phyloP scores from a whole-genome alignment of 176 grass and related monocot species.

The Chloris gayana region DNA sequence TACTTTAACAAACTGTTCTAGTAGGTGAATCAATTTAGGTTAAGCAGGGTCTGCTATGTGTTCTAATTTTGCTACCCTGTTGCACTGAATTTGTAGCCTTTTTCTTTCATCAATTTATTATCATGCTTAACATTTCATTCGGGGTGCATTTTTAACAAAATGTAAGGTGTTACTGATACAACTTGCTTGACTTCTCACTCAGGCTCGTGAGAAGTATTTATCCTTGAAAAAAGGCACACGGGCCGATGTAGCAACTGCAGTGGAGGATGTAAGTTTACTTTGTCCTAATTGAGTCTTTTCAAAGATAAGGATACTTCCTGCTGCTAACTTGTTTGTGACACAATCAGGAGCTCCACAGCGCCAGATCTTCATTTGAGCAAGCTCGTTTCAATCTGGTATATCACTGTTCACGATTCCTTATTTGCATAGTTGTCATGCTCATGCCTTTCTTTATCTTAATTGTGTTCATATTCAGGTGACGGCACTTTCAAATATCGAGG shows the following conservation, averaged over 20 bases:
- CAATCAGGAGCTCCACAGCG: conserved; percentile 83
- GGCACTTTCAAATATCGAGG: conserved; percentile 95
- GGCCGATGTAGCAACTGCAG: conserved; percentile 69
- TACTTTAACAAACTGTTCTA: neutral
- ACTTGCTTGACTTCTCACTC: conserved; percentile 29
- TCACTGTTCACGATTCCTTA: conserved; percentile 24
- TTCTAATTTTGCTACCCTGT: conserved; percentile 12
- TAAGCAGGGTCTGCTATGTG: neutral
- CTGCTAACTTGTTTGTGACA: conserved; percentile 35
- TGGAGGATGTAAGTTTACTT: conserved; percentile 86
- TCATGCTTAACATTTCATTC: conserved; percentile 24
- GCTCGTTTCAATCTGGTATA: conserved; percentile 92
- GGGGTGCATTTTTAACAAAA: neutral
- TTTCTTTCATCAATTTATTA: conserved; percentile 5
- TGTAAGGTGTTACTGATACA: neutral
- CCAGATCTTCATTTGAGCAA: conserved; percentile 99
- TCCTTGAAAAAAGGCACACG: conserved; percentile 97
- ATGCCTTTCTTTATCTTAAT: conserved; percentile 27
- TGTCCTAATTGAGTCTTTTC: conserved; percentile 17
- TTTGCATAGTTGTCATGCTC: conserved; percentile 20
- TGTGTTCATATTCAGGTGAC: conserved; percentile 64
- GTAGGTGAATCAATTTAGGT: neutral
- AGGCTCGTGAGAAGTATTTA: conserved; percentile 92
- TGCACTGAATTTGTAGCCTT: conserved; percentile 2
- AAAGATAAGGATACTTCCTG: conserved; percentile 28